Evolutionary conservation across 2,329 filamentous ascomycete genomes (phyloP).

Genomic region (Neonectria magnoliae): DNA sequence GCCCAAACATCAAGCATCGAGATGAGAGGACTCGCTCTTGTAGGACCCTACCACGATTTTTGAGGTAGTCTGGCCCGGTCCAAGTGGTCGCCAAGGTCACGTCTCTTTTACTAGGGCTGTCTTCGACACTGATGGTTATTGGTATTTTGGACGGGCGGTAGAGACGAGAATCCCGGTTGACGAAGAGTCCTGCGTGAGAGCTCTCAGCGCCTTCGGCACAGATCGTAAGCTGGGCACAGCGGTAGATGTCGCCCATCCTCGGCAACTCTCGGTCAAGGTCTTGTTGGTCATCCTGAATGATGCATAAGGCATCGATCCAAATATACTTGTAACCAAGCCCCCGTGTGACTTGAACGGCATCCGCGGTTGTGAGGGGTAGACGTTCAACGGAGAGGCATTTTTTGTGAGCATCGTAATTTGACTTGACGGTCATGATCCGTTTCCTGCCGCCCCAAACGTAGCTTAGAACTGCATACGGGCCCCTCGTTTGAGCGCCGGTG

Average conservation of each 20-base stretch:
- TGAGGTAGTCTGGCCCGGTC: conserved; percentile 23
- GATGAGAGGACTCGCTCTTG: conserved; percentile 25
- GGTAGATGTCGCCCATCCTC: conserved; percentile 33
- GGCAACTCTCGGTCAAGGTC: conserved; percentile 21
- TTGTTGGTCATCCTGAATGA: conserved; percentile 27
- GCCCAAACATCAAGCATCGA: conserved; percentile 23
- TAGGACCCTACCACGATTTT: conserved; percentile 24
- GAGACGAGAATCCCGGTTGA: conserved; percentile 2
- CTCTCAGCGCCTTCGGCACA: conserved; percentile 23
- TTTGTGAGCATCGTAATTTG: conserved; percentile 3
- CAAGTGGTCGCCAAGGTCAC: conserved; percentile 20
- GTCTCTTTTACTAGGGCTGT: background rate
- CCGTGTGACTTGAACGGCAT: conserved; percentile 14
- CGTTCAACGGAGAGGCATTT: conserved; percentile 3
- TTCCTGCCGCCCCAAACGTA: conserved; percentile 22
- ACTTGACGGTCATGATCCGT: background rate
- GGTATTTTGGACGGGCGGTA: conserved; percentile 23
- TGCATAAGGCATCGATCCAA: conserved; percentile 18
- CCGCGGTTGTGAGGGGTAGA: conserved; percentile 15
- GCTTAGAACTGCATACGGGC: conserved; percentile 22
- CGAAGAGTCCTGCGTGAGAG: conserved; percentile 23
- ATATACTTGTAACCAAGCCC: conserved; percentile 16
- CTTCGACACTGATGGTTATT: background rate
- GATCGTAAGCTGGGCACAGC: conserved; percentile 29
- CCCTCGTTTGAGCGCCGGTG: background rate